A percentile compares a stretch with the other conserved stretches of the same genome.
These are phyloP conservation scores for Blastocystis sp. DNA, from an alignment of 352 stramenopile genomes.

Conservation along the genomic window DNA sequence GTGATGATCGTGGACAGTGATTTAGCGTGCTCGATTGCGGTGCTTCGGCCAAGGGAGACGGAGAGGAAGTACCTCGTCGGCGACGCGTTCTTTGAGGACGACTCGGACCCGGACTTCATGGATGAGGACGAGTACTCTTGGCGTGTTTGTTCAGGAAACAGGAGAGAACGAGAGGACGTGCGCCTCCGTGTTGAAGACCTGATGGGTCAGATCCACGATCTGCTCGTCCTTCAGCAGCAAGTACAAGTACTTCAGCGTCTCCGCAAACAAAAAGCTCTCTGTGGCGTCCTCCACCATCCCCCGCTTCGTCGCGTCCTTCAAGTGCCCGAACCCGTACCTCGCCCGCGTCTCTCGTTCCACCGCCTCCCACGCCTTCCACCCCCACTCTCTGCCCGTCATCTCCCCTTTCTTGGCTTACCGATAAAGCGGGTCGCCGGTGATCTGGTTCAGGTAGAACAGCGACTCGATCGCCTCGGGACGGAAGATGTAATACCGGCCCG, in stretches of 20 bases:
- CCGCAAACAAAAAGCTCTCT: slow-evolving; percentile 96
- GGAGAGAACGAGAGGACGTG: slow-evolving; percentile 77
- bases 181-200: slow-evolving; percentile 93
- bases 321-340: slow-evolving; percentile 81
- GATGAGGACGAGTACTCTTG: not conserved
- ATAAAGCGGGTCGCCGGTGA: slow-evolving; percentile 79
- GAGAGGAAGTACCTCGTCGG: slow-evolving; percentile 28
- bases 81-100: not conserved
- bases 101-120: not conserved
- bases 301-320: slow-evolving; percentile 72
- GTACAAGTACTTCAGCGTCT: slow-evolving; percentile 98
- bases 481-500: slow-evolving; percentile 80
- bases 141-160: not conserved
- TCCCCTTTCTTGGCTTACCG: not conserved
- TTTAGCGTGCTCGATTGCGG: slow-evolving; percentile 82
- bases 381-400: slow-evolving; percentile 79
- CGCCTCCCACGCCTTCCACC: slow-evolving; percentile 88
- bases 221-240: slow-evolving; percentile 84
- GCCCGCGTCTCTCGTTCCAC: slow-evolving; percentile 87
- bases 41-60: slow-evolving; percentile 74
- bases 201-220: slow-evolving; percentile 83
- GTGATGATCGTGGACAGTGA: slow-evolving; percentile 84
- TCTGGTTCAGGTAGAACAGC: slow-evolving; percentile 90
- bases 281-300: slow-evolving; percentile 85
- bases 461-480: slow-evolving; percentile 90